Percentiles rank a stretch among this genome's conserved stretches.
phyloP scores from a whole-genome alignment of 2,329 filamentous ascomycete species.

The Monilinia laxa region DNA sequence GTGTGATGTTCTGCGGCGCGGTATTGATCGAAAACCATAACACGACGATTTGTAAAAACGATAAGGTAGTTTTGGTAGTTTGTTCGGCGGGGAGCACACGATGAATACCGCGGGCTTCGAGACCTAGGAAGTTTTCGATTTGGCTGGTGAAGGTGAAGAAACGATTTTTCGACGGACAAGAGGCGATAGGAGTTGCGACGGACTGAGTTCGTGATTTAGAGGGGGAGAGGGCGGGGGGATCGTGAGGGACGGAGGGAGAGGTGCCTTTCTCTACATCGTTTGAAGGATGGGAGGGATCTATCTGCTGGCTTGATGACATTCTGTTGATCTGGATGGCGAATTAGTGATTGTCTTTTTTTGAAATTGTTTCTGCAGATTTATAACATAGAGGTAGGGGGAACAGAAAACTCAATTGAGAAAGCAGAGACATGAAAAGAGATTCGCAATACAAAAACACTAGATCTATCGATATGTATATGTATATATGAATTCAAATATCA shows the following conservation, averaged over 20 bases:
- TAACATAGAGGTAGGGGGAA: not conserved
- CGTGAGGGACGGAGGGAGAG: not conserved
- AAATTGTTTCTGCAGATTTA: not conserved
- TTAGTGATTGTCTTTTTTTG: not conserved
- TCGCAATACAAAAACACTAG: not conserved
- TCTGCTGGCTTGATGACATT: conserved; percentile 14
- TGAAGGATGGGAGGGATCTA: not conserved
- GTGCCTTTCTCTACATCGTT: conserved; percentile 20
- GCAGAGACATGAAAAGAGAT: not conserved
- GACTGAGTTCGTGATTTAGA: conserved; percentile 3
- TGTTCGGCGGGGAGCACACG: conserved; percentile 56
- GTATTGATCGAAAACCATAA: conserved; percentile 64
- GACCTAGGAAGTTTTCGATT: conserved; percentile 33
- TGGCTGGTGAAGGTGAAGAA: conserved; percentile 20
- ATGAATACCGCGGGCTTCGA: conserved; percentile 59
- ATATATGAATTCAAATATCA: not conserved
- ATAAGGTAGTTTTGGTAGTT: conserved; percentile 41
- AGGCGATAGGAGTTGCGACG: not conserved
- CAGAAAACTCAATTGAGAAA: not conserved
- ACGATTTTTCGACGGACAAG: not conserved
- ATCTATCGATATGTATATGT: not conserved
- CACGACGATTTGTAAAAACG: conserved; percentile 42
- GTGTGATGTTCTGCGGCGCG: conserved; percentile 61
- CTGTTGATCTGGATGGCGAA: not conserved
- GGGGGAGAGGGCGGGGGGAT: not conserved